Conservation (phyloP, 192 early-diverging fungal genomes). For the Coemansia sp. region DNA sequence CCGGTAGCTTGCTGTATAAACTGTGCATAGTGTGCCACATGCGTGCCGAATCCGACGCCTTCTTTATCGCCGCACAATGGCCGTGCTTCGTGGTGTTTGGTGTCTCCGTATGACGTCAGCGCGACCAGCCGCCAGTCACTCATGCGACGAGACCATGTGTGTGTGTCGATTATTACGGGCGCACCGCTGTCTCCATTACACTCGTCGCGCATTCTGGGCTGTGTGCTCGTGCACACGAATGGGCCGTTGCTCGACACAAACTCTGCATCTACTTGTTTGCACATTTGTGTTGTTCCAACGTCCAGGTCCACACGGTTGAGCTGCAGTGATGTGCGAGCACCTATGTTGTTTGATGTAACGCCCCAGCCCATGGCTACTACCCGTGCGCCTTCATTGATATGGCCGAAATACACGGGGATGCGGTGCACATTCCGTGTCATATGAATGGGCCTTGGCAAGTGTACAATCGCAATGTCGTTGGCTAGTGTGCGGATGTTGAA, state of each 20-base stretch:
- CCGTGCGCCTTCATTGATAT: slow-evolving; percentile 11
- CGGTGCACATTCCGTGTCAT: slow-evolving; percentile 13
- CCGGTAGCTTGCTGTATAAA: slow-evolving; percentile 44
- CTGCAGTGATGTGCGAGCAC: slow-evolving; percentile 15
- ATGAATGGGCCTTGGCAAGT: slow-evolving; percentile 9
- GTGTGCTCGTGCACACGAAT: slow-evolving; percentile 39
- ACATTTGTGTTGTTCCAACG: slow-evolving; percentile 13
- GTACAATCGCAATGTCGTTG: slow-evolving; percentile 53
- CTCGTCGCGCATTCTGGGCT: slow-evolving; percentile 28
- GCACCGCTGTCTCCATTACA: slow-evolving; percentile 54
- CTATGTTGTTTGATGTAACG: slow-evolving; percentile 23
- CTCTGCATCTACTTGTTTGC: slow-evolving; percentile 19
- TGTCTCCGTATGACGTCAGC: slow-evolving; percentile 55
- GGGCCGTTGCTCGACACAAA: slow-evolving; percentile 39
- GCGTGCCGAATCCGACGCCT: slow-evolving; percentile 55
- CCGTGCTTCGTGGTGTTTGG: slow-evolving; percentile 19
- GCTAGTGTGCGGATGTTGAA: slow-evolving; percentile 33
- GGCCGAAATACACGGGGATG: slow-evolving; percentile 35
- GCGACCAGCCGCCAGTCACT: slow-evolving; percentile 31
- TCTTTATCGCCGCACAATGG: slow-evolving; percentile 44
- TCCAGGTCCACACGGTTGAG: slow-evolving; percentile 39
- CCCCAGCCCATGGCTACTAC: slow-evolving; percentile 55
- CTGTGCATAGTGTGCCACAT: slow-evolving; percentile 40
- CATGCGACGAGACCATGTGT: background rate
- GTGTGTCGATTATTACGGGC: slow-evolving; percentile 23